Evolutionary conservation across 1,284 basidiomycete species (phyloP), one percentile per base, ranked within the genome.

Genomic region (Rugosomyces carneus): DNA sequence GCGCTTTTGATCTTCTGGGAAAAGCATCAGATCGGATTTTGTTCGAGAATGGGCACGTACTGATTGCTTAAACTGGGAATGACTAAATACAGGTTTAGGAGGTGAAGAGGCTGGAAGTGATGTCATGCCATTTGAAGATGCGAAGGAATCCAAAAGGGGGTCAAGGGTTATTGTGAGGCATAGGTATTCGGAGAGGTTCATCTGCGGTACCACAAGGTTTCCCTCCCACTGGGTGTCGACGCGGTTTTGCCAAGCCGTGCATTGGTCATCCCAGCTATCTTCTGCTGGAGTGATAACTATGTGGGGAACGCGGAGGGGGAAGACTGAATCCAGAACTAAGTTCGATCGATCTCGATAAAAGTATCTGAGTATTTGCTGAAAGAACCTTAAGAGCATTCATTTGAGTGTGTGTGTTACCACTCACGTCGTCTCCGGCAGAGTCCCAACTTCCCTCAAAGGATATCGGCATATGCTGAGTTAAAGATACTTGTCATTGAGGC

Each of bases 201-300:
- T 31, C 45, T 47, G 42, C 39, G 57, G 49, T 15, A 61, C 57
- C 39, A 47, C 51, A 26, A 63, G 52, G 34, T 50, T 48, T 38
- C 42, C 47, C 16, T 55, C 38, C 50, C 51, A 62, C 42, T 70
- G 68, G 5, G 54, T 56, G 43, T 61, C 54, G 31, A 64, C 50
- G 37, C 61, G 53, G 46, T 74, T 75, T 19, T 55, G 50, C 53
- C 60, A 62, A 6, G 57, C 56, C 4, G 58, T 61, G 42, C 60
- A 63, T 37, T 63, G 61, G 43, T 66, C 66, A 35, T 70, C 60
- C 50, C 54, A 61, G 3, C 50, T 61, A 38, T 67, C 65, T 41
- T 65, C 58, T 36, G 70, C 65, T 29, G 70, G 69, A 13, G 73
- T 70, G 38, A 78, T 68, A 42, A 75, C 72, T 43, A 79, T 73